Conservation (phyloP, 2,329 filamentous ascomycete genomes). For the Diaporthe aspalathi region DNA sequence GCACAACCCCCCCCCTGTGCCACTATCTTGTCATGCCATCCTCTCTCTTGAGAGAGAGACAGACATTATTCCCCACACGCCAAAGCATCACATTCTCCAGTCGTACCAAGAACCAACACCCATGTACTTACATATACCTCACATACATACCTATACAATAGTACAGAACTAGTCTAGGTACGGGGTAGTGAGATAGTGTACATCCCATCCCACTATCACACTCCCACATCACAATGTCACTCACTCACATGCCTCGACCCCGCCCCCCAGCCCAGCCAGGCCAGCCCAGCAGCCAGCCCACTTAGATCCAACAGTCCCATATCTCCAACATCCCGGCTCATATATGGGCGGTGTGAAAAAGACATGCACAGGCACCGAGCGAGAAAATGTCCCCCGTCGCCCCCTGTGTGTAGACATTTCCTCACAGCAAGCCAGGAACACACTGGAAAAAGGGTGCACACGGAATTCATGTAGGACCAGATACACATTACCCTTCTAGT, state of each 20-base stretch:
- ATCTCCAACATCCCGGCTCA: slow-evolving; percentile 16
- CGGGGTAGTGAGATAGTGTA: not conserved
- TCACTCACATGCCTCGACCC: not conserved
- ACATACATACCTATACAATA: not conserved
- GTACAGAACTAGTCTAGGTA: not conserved
- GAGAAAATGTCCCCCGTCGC: too few species aligned
- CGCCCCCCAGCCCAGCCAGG: not conserved
- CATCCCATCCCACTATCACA: not conserved
- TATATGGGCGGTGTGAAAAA: slow-evolving; percentile 21
- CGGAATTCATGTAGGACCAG: too few species aligned
- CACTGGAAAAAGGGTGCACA: too few species aligned
- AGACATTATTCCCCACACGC: too few species aligned
- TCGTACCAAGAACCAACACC: not conserved
- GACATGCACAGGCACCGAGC: not conserved
- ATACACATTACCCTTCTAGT: too few species aligned
- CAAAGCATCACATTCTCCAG: slow-evolving; percentile 11
- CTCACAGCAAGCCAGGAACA: too few species aligned
- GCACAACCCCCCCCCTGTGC: too few species aligned
- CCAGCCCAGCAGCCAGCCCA: too few species aligned
- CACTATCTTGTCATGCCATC: too few species aligned
- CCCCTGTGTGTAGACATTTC: not conserved
- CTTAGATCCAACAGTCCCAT: not conserved
- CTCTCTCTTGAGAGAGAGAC: too few species aligned
- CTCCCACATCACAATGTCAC: slow-evolving; percentile 17
- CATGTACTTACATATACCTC: not conserved